Percentiles rank a stretch among this genome's conserved stretches.
phyloP scores from a whole-genome alignment of 768 basidiomycete genomes.

The Lactifluus pinguis region DNA sequence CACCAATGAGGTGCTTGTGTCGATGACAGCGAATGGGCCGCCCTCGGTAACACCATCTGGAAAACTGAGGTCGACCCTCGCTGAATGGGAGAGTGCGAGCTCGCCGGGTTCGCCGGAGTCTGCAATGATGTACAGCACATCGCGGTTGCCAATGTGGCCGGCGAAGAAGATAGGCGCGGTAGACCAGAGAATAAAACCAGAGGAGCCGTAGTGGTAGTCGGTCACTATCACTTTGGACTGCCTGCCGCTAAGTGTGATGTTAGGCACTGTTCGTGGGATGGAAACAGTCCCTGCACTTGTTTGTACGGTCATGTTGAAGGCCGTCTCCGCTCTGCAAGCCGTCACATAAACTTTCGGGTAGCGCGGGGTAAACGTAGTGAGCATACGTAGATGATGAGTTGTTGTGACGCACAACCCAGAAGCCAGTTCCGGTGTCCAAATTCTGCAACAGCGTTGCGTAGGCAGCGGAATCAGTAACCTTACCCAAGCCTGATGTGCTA shows the following conservation, averaged over 20 bases:
- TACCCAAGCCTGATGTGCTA: constrained; percentile 40
- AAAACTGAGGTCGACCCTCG: constrained; percentile 34
- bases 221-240: constrained; percentile 68
- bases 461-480: constrained; percentile 35
- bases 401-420: constrained; percentile 61
- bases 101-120: constrained; percentile 29
- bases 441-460: constrained; percentile 60
- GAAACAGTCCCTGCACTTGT: constrained; percentile 43
- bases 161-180: constrained; percentile 69
- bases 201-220: constrained; percentile 59
- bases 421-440: constrained; percentile 54
- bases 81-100: constrained; percentile 23
- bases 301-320: constrained; percentile 53
- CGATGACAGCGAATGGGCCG: constrained; percentile 49
- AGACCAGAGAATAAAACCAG: constrained; percentile 52
- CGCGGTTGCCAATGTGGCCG: constrained; percentile 34
- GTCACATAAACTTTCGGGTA: not conserved
- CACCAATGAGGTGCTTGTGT: constrained; percentile 57
- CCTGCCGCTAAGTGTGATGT: constrained; percentile 56
- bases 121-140: constrained; percentile 35
- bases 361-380: not conserved
- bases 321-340: constrained; percentile 33
- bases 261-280: constrained; percentile 44
- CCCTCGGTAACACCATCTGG: constrained; percentile 44
- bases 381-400: constrained; percentile 60